Conservation (phyloP, 768 basidiomycete genomes). For the Omphalotus guepiniiformis region DNA sequence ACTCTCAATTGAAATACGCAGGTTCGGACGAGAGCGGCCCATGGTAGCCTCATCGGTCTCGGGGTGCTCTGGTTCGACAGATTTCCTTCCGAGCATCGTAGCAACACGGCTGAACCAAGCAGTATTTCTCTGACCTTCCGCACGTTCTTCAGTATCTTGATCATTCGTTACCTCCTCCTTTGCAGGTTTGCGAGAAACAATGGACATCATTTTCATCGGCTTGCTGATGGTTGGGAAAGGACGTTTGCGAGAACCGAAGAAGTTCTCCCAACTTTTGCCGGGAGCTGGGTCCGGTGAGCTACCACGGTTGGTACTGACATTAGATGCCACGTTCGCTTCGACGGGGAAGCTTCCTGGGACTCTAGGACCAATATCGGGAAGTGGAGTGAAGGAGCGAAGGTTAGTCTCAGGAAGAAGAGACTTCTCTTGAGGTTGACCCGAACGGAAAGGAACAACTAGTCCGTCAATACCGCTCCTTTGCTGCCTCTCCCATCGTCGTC, state of each 20-base stretch:
- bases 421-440: conserved; percentile 14
- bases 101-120: conserved; percentile 27
- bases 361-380: too few species aligned
- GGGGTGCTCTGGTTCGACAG: conserved; percentile 13
- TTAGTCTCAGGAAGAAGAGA: conserved; percentile 18
- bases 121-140: conserved; percentile 13
- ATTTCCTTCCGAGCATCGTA: conserved; percentile 19
- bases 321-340: conserved; percentile 27
- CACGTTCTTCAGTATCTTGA: conserved; percentile 11
- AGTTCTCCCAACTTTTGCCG: conserved; percentile 42
- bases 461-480: conserved; percentile 47
- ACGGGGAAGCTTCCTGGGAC: conserved; percentile 26
- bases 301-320: conserved; percentile 1
- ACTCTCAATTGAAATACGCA: conserved; percentile 42
- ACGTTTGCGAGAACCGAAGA: conserved; percentile 27
- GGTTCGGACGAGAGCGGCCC: conserved; percentile 24
- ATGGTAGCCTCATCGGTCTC: too few species aligned
- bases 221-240: conserved; percentile 21
- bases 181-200: conserved; percentile 27
- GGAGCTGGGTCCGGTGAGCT: conserved; percentile 21
- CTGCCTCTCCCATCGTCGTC: conserved; percentile 46
- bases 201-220: conserved; percentile 41
- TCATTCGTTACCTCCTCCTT: conserved; percentile 19
- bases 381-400: conserved; percentile 46
- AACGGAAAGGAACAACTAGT: conserved; percentile 33